Percentiles rank a stretch among this genome's conserved stretches.
These are phyloP conservation scores for Coniella lustricola DNA, from an alignment of 2,329 filamentous ascomycete species.

Conservation along the genomic window DNA sequence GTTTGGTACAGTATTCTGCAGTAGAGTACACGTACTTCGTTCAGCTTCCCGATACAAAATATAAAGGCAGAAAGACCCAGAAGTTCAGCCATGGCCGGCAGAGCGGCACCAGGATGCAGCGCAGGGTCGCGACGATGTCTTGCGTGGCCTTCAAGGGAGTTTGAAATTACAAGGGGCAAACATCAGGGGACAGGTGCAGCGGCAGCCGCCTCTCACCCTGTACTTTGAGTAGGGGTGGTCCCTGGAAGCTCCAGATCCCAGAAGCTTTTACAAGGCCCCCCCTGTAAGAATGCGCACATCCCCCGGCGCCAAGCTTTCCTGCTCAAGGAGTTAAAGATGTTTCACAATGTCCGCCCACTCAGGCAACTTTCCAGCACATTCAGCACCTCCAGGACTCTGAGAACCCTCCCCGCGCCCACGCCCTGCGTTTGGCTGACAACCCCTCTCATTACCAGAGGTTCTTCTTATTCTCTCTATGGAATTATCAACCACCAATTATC, in stretches of 20 bases:
- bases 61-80: neutral
- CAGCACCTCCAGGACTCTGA: too few species aligned
- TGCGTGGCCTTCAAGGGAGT: conserved; percentile 5
- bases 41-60: neutral
- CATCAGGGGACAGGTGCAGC: conserved; percentile 6
- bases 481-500: too few species aligned
- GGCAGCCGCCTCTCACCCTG: neutral
- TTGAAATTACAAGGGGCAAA: conserved; percentile 11
- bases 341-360: conserved; percentile 2
- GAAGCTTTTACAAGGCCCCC: too few species aligned
- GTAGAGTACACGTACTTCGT: too few species aligned
- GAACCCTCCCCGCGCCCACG: too few species aligned
- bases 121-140: conserved; percentile 3
- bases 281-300: too few species aligned
- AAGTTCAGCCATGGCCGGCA: too few species aligned
- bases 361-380: neutral
- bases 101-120: neutral
- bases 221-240: neutral
- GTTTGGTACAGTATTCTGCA: too few species aligned
- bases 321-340: neutral
- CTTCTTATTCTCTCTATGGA: too few species aligned
- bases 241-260: too few species aligned
- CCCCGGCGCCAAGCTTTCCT: conserved; percentile 9
- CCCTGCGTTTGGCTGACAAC: too few species aligned
- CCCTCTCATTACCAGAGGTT: too few species aligned